Base-by-base conservation (phyloP, 306 rosid species). In the Malus fusca region DNA sequence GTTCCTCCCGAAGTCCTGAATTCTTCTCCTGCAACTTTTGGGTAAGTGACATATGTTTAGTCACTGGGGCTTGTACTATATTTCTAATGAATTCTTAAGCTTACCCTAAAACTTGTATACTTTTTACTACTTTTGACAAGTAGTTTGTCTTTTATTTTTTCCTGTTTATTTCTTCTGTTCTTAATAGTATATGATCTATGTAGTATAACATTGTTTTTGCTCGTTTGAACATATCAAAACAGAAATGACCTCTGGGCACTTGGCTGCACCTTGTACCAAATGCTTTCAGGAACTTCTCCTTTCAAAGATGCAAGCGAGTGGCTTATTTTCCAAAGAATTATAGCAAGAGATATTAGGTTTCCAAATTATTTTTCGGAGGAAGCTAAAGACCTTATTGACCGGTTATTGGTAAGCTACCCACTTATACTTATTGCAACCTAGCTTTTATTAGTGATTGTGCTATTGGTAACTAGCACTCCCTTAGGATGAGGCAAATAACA, bases 171-270 rank as follows among this genome's bases (percentile, higher is more conserved):
- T 42, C 33, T 52, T 21, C 65, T 66, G 46, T 72, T 81, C 3
- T 68, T 23, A 2, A 60, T 37, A 19, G 23, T 79, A 35, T 25
- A 62, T 53, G 59, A 64, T 56, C 68, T 11, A 31, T n/a, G 48
- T 78, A 58, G 68, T 43, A 76, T 80, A 80, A 78, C 86, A 68
- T 18, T 60, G 63, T 46, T 69, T 74, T 69, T 60, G 75, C 40
- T 60, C 37, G 55, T 86, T 74, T 83, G 64, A 72, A 84, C 75
- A 65, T 74, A 28, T 82, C 71, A 55, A 84, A 56, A 79, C 99
- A 96, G 99, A 79, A 96, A 92, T 89, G 99, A 96, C 85, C 96
- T 96, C 79, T 96, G 99, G 98, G 99, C 99, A 40, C 99, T 96
- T 62, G 99, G 99, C 68, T 96, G 99, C 90, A 92, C 99, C 83